A percentile compares a stretch with the other conserved stretches of the same genome.
Conservation (phyloP, 192 early-diverging fungal species). For the Coemansia sp. region DNA sequence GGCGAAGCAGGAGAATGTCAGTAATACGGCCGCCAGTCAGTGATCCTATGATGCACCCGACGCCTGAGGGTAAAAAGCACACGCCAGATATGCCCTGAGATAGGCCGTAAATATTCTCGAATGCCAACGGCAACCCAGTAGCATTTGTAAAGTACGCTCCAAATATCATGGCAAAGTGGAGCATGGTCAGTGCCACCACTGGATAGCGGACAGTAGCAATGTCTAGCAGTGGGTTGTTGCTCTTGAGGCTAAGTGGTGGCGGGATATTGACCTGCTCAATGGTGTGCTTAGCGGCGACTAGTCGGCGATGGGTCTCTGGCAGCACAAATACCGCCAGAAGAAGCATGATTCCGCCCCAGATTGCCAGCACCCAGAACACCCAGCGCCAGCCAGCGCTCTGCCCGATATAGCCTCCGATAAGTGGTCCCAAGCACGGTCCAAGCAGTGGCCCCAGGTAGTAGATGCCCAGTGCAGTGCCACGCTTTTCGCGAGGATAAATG, state of each 20-base stretch:
- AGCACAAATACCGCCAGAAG: constrained; percentile 57
- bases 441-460: constrained; percentile 58
- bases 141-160: constrained; percentile 57
- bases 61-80: constrained; percentile 54
- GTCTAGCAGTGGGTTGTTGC: constrained; percentile 48
- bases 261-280: constrained; percentile 50
- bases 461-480: constrained; percentile 60
- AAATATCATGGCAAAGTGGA: constrained; percentile 55
- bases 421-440: constrained; percentile 58
- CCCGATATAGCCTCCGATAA: constrained; percentile 60
- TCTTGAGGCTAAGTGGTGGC: constrained; percentile 14
- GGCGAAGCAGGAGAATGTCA: constrained; percentile 32
- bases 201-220: constrained; percentile 36
- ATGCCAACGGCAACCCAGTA: constrained; percentile 52
- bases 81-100: constrained; percentile 51
- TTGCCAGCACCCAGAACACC: constrained; percentile 63
- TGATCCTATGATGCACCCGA: constrained; percentile 51
- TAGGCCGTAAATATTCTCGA: constrained; percentile 44
- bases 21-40: constrained; percentile 45
- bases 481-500: constrained; percentile 55
- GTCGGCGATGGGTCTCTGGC: constrained; percentile 61
- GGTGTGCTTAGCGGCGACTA: constrained; percentile 27
- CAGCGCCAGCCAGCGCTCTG: constrained; percentile 58
- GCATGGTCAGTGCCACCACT: constrained; percentile 30
- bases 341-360: constrained; percentile 57